phyloP scores from a whole-genome alignment of 2,329 filamentous ascomycete genomes.

The Botrytis sinoallii region DNA sequence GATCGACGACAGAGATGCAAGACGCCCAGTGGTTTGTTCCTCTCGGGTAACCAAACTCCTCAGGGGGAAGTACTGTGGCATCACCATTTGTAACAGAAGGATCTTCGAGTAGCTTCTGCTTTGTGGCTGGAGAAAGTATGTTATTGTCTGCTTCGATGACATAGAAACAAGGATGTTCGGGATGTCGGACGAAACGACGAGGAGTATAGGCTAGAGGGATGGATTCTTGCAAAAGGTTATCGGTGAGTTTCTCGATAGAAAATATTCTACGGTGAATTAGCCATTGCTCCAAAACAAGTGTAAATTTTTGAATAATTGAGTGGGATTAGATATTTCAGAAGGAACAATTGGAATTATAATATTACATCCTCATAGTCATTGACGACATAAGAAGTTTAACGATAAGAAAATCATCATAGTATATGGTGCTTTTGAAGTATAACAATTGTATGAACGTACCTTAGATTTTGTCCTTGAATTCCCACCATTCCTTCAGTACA shows the following conservation, averaged over 20 bases:
- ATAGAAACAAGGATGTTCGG: constrained; percentile 86
- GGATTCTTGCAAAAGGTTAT: constrained; percentile 81
- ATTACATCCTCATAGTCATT: constrained; percentile 50
- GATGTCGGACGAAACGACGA: constrained; percentile 81
- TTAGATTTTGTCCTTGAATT: constrained; percentile 81
- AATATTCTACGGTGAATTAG: constrained; percentile 68
- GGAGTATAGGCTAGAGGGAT: constrained; percentile 89
- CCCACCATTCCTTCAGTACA: constrained; percentile 92
- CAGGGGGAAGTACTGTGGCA: constrained; percentile 64
- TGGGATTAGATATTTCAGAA: constrained; percentile 63
- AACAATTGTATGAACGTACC: constrained; percentile 54
- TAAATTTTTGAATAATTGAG: constrained; percentile 9
- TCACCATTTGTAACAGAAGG: constrained; percentile 70
- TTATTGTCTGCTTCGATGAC: constrained; percentile 94
- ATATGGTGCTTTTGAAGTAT: constrained; percentile 21
- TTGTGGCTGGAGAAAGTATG: constrained; percentile 76
- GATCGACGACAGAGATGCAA: constrained; percentile 89
- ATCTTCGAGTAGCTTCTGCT: constrained; percentile 70
- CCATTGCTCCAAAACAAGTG: constrained; percentile 16
- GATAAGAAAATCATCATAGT: constrained; percentile 46
- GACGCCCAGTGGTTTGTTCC: constrained; percentile 89
- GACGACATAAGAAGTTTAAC: constrained; percentile 38
- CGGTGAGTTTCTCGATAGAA: constrained; percentile 79
- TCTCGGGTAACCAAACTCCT: constrained; percentile 85
- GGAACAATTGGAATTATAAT: constrained; percentile 88